Evolutionary conservation across 2,329 filamentous ascomycete species (phyloP), one percentile per base, ranked within the genome.

Genomic region (Hirsutella thompsonii): DNA sequence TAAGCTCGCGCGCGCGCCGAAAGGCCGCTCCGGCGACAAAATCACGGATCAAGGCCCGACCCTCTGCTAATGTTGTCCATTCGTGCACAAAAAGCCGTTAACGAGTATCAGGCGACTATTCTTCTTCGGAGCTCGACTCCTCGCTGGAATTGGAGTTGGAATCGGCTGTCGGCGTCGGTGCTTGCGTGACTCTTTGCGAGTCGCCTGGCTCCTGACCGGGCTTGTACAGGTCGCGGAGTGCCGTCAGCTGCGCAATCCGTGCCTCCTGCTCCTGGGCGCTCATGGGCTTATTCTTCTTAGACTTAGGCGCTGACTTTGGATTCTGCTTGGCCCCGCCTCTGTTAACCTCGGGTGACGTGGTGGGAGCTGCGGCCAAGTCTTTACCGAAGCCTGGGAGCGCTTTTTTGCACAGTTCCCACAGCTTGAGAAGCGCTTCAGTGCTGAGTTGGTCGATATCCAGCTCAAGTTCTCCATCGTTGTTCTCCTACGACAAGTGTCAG

Each of bases 201-300:
- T 62, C 55, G 8, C 46, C 46, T 8, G 54, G 49, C 34, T 62
- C 61, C 28, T 58, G 52, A 21, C 57, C 59, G 5, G 54, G 51
- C 43, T 55, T 59, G 45, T 64, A 66, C 43, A 64, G 52, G 34
- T 63, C 63, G 32, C 74, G 60, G 45, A 76, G 68, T 44, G 69
- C 68, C 49, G 72, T 69, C 37, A 84, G 66, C 52, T 74, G 66
- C 21, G 70, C 67, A 49, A 84, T 82, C 42, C 73, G 75, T 20
- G 71, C 69, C 50, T 83, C 78, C 56, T 84, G 80, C 58, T 84
- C 79, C 19, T 66, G 64, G 47, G 80, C 81, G 55, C 74, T 79
- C 80, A 84, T 84, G 2, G 80, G 80, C 66, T 84, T 84, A 59
- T 84, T 83, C 67, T 82, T 82, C 64, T 79, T 79, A 40, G 73